Percentiles rank a stretch among this genome's conserved stretches.
Evolutionary conservation across 805 yeast species (phyloP).

Genomic region (Candida qinlingensis): DNA sequence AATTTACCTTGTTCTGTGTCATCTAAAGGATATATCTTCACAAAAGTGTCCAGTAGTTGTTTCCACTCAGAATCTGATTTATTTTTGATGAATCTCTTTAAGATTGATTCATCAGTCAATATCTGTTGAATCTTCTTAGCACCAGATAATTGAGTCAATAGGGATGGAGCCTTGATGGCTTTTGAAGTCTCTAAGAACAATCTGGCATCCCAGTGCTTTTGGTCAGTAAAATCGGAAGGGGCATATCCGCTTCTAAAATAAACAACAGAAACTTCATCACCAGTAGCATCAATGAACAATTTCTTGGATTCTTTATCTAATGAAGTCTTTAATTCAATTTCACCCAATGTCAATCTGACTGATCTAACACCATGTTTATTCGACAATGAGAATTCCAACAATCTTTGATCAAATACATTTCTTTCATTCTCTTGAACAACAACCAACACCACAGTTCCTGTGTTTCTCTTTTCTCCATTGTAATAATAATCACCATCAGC

Average conservation of each 20-base stretch:
- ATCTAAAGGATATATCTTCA: conserved; percentile 83
- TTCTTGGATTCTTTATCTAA: conserved; percentile 37
- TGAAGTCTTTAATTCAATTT: conserved; percentile 40
- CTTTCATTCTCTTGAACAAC: conserved; percentile 83
- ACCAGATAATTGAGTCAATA: conserved; percentile 87
- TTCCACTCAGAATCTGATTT: conserved; percentile 23
- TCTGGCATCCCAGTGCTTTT: conserved; percentile 75
- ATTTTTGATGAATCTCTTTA: conserved; percentile 43
- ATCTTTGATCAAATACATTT: conserved; percentile 88
- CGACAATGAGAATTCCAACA: conserved; percentile 66
- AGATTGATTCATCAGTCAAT: conserved; percentile 49
- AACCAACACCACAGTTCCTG: conserved; percentile 58
- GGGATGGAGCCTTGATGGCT: conserved; percentile 90
- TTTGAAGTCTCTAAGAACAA: conserved; percentile 60
- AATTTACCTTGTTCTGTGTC: conserved; percentile 51
- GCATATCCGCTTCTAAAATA: conserved; percentile 89
- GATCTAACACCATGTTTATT: conserved; percentile 52
- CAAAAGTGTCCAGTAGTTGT: conserved; percentile 57
- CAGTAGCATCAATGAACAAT: conserved; percentile 47
- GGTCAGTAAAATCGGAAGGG: conserved; percentile 69
- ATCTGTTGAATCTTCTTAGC: conserved; percentile 92
- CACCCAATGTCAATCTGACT: conserved; percentile 61
- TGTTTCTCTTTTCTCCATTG: conserved; percentile 25
- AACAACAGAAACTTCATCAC: conserved; percentile 77
- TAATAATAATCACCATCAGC: conserved; percentile 62